phyloP scores from a whole-genome alignment of 257 asterid species.

The Osmanthus fragrans region DNA sequence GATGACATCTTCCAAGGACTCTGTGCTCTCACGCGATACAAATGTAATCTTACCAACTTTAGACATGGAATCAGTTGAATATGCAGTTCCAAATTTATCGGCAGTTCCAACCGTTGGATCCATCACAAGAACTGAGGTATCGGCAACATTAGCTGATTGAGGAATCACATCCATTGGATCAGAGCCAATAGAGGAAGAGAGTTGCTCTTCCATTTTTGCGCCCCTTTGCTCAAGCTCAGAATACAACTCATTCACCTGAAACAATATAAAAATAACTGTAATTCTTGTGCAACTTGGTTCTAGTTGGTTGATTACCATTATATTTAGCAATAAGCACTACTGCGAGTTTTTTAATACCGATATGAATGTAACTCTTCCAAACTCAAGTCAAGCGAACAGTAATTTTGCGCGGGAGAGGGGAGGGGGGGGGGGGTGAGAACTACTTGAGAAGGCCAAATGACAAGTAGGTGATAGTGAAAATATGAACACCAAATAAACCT shows the following conservation, averaged over 20 bases:
- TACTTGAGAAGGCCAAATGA: neutral
- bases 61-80: constrained; percentile 31
- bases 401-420: neutral
- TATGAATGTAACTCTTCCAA: neutral
- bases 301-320: neutral
- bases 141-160: constrained; percentile 30
- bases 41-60: constrained; percentile 35
- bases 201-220: constrained; percentile 28
- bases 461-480: neutral
- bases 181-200: constrained; percentile 26
- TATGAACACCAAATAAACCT: neutral
- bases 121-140: constrained; percentile 24
- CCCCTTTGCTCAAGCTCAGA: constrained; percentile 51
- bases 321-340: neutral
- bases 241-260: constrained; percentile 59
- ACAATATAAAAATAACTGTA: constrained; percentile 21
- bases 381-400: neutral
- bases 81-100: constrained; percentile 18
- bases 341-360: neutral
- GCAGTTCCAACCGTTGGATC: constrained; percentile 30
- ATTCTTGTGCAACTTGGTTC: constrained; percentile 6
- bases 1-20: constrained; percentile 35
- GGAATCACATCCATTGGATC: constrained; percentile 30
- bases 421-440: too few species aligned
- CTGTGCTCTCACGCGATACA: constrained; percentile 36